Conservation (phyloP, 1,284 basidiomycete species). For the Singerocomus rubriflavus region DNA sequence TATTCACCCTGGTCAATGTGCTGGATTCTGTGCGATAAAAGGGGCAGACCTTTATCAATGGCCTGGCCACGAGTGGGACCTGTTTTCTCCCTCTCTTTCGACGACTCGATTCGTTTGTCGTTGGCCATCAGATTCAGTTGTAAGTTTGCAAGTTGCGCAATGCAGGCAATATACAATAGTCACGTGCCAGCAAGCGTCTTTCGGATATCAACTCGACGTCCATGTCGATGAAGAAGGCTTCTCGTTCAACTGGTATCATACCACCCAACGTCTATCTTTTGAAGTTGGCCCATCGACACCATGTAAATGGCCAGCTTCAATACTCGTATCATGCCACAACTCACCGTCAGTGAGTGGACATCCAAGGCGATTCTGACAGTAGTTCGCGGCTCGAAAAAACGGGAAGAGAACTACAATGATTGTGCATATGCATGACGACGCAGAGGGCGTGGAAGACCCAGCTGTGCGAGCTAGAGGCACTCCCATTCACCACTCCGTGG, state of each 20-base stretch:
- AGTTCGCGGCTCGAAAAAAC: not conserved
- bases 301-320: too few relatives aligned
- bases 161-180: not conserved
- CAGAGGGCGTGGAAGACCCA: conserved; percentile 27
- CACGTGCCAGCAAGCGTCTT: not conserved
- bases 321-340: conserved; percentile 12
- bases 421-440: conserved; percentile 26
- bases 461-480: conserved; percentile 12
- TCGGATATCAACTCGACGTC: too few relatives aligned
- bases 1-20: conserved; percentile 15
- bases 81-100: conserved; percentile 1
- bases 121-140: conserved; percentile 5
- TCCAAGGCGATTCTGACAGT: not conserved
- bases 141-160: too few relatives aligned
- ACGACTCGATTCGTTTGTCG: not conserved
- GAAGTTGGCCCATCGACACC: too few relatives aligned
- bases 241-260: too few relatives aligned
- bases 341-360: too few relatives aligned
- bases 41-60: conserved; percentile 16
- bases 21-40: not conserved
- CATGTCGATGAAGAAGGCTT: too few relatives aligned
- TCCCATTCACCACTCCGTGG: not conserved
- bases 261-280: too few relatives aligned
- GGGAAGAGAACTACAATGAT: conserved; percentile 6
- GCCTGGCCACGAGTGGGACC: not conserved